A percentile compares a stretch with the other conserved stretches of the same genome.
Evolutionary conservation across 2,329 filamentous ascomycete genomes (phyloP).

Genomic region (Pleurostoma richardsiae): DNA sequence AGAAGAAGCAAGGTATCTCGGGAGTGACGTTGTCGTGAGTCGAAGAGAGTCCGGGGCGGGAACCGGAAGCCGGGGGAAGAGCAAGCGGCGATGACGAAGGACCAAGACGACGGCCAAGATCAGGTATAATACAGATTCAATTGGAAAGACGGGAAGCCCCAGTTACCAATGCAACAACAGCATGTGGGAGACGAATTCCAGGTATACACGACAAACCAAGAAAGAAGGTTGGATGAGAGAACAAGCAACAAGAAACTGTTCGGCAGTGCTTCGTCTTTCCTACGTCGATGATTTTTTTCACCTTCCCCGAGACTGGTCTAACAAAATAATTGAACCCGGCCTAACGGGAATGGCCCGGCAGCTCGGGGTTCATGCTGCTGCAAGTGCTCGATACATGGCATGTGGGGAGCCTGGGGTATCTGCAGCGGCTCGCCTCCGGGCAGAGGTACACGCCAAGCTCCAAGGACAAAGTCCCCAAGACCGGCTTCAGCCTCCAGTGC

Average conservation of each 20-base stretch:
- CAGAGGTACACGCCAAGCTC: neutral
- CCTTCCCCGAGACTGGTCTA: neutral
- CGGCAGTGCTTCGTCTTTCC: neutral
- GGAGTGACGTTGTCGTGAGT: too few relatives aligned
- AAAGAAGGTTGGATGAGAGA: neutral
- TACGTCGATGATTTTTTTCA: neutral
- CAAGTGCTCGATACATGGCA: too few relatives aligned
- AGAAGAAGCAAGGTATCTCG: too few relatives aligned
- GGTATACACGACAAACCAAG: neutral
- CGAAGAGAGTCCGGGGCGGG: too few relatives aligned
- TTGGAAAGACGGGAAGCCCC: neutral
- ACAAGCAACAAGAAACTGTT: neutral
- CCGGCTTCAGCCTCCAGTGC: neutral
- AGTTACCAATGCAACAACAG: neutral
- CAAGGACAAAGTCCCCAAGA: too few relatives aligned
- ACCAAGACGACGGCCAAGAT: neutral
- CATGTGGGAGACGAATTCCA: neutral
- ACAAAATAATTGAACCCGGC: neutral
- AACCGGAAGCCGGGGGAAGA: too few relatives aligned
- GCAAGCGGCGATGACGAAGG: too few relatives aligned
- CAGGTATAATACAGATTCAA: neutral
- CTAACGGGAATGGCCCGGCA: constrained; percentile 1
- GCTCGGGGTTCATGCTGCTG: neutral
- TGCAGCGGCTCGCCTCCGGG: neutral
- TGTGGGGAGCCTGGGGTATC: too few relatives aligned